These are phyloP conservation scores for Pythium rhizo-oryzae DNA, from an alignment of 352 stramenopile species.

Conservation along the genomic window DNA sequence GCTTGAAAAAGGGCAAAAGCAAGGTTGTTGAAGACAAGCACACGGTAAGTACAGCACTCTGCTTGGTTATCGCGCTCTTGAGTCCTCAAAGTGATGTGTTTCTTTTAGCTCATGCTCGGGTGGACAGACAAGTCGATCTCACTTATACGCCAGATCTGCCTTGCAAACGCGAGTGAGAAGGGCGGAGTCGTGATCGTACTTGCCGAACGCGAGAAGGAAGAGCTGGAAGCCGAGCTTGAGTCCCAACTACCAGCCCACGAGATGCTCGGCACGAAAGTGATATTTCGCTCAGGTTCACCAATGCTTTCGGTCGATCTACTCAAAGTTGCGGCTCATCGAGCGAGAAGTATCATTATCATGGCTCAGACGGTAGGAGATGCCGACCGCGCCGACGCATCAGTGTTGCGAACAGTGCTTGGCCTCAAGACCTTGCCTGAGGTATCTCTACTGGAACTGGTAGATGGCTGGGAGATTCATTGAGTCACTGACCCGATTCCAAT, in stretches of 20 bases:
- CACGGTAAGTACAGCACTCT: slow-evolving; percentile 45
- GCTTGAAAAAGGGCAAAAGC: slow-evolving; percentile 88
- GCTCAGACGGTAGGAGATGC: slow-evolving; percentile 68
- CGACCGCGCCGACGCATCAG: slow-evolving; percentile 79
- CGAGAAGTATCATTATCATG: slow-evolving; percentile 85
- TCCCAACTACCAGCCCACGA: slow-evolving; percentile 63
- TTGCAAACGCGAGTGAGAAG: slow-evolving; percentile 86
- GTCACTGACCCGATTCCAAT: neutral
- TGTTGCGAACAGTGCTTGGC: slow-evolving; percentile 77
- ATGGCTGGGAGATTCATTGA: too few relatives aligned
- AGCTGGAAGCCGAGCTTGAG: slow-evolving; percentile 67
- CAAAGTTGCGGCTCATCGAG: slow-evolving; percentile 79
- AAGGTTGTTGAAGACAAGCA: slow-evolving; percentile 81
- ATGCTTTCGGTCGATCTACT: slow-evolving; percentile 78
- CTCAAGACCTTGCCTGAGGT: slow-evolving; percentile 77
- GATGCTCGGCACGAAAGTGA: slow-evolving; percentile 69
- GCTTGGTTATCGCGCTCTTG: too few relatives aligned
- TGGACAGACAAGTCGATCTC: slow-evolving; percentile 89
- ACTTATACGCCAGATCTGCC: slow-evolving; percentile 81
- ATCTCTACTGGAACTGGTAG: neutral
- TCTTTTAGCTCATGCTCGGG: slow-evolving; percentile 71
- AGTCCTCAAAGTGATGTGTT: too few relatives aligned
- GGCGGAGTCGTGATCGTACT: slow-evolving; percentile 84
- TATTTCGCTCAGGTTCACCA: slow-evolving; percentile 81
- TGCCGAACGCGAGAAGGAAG: slow-evolving; percentile 73